A percentile compares a stretch with the other conserved stretches of the same genome.
Evolutionary conservation across 2,329 filamentous ascomycete species (phyloP).

Genomic region (Ophiostoma himal-ulmi): DNA sequence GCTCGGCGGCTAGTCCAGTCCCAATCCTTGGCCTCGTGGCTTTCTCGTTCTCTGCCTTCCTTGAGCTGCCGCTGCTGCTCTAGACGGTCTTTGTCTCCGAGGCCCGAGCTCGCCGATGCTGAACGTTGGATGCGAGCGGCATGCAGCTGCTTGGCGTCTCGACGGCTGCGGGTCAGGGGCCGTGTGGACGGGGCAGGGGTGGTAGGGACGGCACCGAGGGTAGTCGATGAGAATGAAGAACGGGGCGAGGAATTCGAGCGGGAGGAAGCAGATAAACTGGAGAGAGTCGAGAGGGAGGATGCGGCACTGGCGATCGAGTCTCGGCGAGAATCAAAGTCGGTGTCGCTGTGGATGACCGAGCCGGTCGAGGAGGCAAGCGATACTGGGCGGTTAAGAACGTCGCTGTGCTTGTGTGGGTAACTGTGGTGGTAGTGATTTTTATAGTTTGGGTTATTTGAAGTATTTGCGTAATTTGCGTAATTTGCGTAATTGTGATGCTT

Average conservation of each 20-base stretch:
- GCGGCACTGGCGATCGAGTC: slow-evolving; percentile 31
- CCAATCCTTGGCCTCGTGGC: slow-evolving; percentile 19
- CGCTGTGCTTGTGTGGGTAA: neutral
- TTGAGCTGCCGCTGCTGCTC: slow-evolving; percentile 5
- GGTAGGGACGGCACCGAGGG: neutral
- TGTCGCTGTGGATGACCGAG: slow-evolving; percentile 27
- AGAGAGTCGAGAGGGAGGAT: slow-evolving; percentile 27
- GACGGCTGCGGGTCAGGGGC: slow-evolving; percentile 36
- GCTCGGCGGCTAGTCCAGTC: slow-evolving; percentile 24
- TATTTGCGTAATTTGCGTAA: neutral
- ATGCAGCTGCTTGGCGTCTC: slow-evolving; percentile 47
- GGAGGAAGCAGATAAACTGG: slow-evolving; percentile 15
- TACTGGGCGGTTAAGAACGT: neutral
- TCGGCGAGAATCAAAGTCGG: slow-evolving; percentile 30
- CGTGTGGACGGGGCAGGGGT: slow-evolving; percentile 17
- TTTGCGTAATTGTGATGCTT: neutral
- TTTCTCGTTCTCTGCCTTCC: slow-evolving; percentile 2
- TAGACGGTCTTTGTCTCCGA: slow-evolving; percentile 24
- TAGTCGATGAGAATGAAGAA: slow-evolving; percentile 5
- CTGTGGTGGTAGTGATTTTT: neutral
- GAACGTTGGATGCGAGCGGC: slow-evolving; percentile 45
- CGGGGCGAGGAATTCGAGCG: neutral
- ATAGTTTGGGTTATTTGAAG: neutral
- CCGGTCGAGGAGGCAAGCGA: neutral
- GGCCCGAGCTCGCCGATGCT: slow-evolving; percentile 36